Conservation (phyloP, 2,329 filamentous ascomycete genomes). For the Ophiostoma pallidulum region DNA sequence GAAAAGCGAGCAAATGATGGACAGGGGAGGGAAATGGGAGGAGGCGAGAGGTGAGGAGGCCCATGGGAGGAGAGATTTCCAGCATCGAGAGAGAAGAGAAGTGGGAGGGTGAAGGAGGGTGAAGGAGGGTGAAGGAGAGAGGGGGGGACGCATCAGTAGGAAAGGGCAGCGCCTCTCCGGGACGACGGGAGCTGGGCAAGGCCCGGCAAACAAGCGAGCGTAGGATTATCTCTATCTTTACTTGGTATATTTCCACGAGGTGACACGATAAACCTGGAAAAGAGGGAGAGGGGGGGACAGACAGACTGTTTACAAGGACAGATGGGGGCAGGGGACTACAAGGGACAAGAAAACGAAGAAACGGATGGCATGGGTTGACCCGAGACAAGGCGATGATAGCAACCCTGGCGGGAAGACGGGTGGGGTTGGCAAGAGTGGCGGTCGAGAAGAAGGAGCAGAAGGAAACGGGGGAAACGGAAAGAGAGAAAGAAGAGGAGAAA, state of each 20-base stretch:
- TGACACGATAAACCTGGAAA: not conserved
- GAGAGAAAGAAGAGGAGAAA: not conserved
- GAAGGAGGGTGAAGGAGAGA: not conserved
- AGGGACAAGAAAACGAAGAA: too few species aligned
- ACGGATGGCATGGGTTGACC: too few species aligned
- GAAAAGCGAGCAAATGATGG: too few species aligned
- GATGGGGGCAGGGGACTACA: too few species aligned
- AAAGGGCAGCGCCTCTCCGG: not conserved
- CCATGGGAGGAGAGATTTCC: not conserved
- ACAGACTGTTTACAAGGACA: too few species aligned
- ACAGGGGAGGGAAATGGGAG: not conserved
- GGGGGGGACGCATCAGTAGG: not conserved
- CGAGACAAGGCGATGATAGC: not conserved
- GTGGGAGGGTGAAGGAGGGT: not conserved
- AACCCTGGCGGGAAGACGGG: too few species aligned
- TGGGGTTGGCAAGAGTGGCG: too few species aligned
- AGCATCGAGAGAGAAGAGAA: not conserved
- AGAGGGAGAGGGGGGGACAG: not conserved
- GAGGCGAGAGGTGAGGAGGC: not conserved
- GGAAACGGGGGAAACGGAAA: not conserved
- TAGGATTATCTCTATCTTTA: too few species aligned
- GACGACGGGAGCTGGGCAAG: not conserved
- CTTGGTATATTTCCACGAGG: too few species aligned
- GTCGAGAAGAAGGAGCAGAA: not conserved
- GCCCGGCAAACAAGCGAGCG: not conserved